Conservation (phyloP, 148 eudicot genomes). For the Persicaria maculosa region DNA sequence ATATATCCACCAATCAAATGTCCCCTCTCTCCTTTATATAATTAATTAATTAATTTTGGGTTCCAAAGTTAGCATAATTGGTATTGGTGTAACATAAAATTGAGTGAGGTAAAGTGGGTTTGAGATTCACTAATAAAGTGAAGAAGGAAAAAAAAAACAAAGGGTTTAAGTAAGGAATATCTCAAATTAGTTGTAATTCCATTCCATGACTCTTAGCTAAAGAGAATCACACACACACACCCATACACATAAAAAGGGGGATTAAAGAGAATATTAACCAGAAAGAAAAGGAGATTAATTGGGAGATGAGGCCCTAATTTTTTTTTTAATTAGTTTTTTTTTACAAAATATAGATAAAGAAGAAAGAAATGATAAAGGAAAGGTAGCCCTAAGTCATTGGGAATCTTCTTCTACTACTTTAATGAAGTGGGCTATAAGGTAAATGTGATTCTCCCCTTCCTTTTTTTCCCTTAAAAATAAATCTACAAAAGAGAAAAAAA, state of each 20-base stretch:
- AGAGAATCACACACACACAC: conserved; percentile 8
- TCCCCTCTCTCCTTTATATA: not conserved
- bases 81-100: conserved; percentile 19
- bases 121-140: conserved; percentile 13
- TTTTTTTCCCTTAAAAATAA: not conserved
- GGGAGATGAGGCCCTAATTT: not conserved
- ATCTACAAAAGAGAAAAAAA: not conserved
- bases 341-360: not conserved
- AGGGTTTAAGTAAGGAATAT: conserved; percentile 39
- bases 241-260: conserved; percentile 7
- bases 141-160: conserved; percentile 25
- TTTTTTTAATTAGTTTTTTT: not conserved
- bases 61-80: conserved; percentile 45
- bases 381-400: conserved; percentile 1
- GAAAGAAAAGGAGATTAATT: conserved; percentile 8
- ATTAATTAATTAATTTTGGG: conserved; percentile 18
- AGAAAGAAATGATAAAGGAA: not conserved
- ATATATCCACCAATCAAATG: not conserved
- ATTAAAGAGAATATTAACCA: conserved; percentile 10
- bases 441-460: conserved; percentile 6
- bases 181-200: conserved; percentile 15
- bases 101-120: conserved; percentile 29
- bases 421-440: conserved; percentile 10
- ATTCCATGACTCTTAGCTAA: conserved; percentile 7
- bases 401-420: conserved; percentile 8